Conservation (phyloP, 441 rosid species). For the Theobroma grandiflorum region DNA sequence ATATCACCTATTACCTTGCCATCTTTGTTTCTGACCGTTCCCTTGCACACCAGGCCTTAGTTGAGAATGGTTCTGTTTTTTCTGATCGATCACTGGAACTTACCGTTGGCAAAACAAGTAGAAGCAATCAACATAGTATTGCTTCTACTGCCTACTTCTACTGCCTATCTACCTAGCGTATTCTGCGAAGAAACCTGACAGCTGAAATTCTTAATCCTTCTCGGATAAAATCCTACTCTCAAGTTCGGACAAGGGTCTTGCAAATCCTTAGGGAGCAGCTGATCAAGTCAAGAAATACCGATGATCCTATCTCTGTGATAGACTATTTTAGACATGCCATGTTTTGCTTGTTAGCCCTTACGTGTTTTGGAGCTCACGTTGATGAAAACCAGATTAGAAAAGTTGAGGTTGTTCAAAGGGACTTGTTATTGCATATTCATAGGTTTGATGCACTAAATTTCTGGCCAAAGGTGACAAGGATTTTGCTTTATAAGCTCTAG, state of each 20-base stretch:
- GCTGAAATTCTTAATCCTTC: conserved; percentile 18
- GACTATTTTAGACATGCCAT: conserved; percentile 39
- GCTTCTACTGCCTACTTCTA: background rate
- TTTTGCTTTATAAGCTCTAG: conserved; percentile 39
- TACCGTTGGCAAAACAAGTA: background rate
- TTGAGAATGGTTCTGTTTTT: conserved; percentile 43
- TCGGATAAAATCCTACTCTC: conserved; percentile 19
- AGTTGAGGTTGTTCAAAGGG: conserved; percentile 34
- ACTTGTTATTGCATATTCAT: background rate
- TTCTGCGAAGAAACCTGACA: background rate
- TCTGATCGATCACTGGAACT: conserved; percentile 36
- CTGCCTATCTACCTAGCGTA: conserved; percentile 3
- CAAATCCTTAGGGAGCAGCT: conserved; percentile 28
- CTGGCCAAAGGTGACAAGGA: conserved; percentile 45
- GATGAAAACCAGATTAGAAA: conserved; percentile 33
- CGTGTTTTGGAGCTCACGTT: conserved; percentile 48
- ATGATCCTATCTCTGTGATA: conserved; percentile 20
- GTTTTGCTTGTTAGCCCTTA: conserved; percentile 33
- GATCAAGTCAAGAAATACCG: background rate
- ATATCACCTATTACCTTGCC: conserved; percentile 31
- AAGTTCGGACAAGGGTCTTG: conserved; percentile 37
- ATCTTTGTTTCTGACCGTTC: conserved; percentile 34
- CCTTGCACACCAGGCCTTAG: conserved; percentile 45
- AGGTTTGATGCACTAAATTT: conserved; percentile 33
- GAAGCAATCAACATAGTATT: conserved; percentile 5